A percentile compares a stretch with the other conserved stretches of the same genome.
phyloP scores from a whole-genome alignment of 2,329 filamentous ascomycete genomes.

The Cercospora zeina region DNA sequence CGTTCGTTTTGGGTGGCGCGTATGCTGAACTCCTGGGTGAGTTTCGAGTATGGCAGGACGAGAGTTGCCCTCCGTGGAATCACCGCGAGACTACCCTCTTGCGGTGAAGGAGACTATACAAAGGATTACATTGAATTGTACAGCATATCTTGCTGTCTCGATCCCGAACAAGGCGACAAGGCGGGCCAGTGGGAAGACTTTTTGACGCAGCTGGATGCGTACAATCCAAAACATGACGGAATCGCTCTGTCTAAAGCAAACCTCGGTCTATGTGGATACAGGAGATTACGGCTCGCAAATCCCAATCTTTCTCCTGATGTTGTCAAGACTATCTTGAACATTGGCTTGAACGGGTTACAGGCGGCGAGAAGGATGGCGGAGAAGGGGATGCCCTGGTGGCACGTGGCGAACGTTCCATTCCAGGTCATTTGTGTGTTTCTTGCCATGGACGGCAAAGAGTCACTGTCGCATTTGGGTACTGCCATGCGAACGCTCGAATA shows the following conservation, averaged over 20 bases:
- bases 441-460: slow-evolving; percentile 56
- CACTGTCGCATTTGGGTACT: slow-evolving; percentile 51
- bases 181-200: slow-evolving; percentile 40
- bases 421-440: slow-evolving; percentile 59
- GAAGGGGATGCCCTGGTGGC: slow-evolving; percentile 57
- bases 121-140: slow-evolving; percentile 56
- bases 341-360: slow-evolving; percentile 50
- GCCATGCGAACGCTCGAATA: slow-evolving; percentile 49
- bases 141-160: slow-evolving; percentile 56
- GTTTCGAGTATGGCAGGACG: slow-evolving; percentile 59
- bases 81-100: slow-evolving; percentile 46
- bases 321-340: slow-evolving; percentile 51
- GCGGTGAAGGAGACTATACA: slow-evolving; percentile 47
- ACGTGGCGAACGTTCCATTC: slow-evolving; percentile 61
- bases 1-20: slow-evolving; percentile 53
- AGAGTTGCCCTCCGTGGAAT: slow-evolving; percentile 53
- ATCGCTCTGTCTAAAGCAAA: slow-evolving; percentile 53
- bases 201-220: slow-evolving; percentile 36
- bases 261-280: slow-evolving; percentile 57
- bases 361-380: slow-evolving; percentile 52
- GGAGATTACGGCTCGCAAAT: slow-evolving; percentile 55
- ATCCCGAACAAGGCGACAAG: slow-evolving; percentile 48
- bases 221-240: slow-evolving; percentile 37
- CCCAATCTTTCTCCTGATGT: slow-evolving; percentile 47
- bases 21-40: slow-evolving; percentile 61